Percentiles rank a stretch among this genome's conserved stretches.
Evolutionary conservation across 495 filamentous ascomycete species (phyloP).

Genomic region (Hypoxylon lenormandii): DNA sequence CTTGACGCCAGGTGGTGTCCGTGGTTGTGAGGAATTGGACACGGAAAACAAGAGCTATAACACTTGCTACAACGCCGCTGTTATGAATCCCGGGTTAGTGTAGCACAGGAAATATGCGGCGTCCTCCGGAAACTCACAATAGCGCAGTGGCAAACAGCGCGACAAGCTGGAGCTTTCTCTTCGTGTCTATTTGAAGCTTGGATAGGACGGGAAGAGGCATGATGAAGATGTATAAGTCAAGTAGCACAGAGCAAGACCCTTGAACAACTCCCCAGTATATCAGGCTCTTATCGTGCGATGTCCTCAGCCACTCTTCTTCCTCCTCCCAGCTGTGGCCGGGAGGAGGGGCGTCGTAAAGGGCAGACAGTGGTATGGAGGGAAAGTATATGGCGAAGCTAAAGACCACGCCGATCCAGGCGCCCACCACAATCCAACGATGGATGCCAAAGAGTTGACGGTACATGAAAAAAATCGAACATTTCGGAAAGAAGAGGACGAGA

Average conservation of each 20-base stretch:
- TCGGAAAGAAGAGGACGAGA: slow-evolving; percentile 30
- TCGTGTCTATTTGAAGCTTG: neutral
- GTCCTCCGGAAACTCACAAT: no score
- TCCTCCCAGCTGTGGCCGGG: no score
- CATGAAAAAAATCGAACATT: slow-evolving; percentile 32
- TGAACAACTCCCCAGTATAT: no score
- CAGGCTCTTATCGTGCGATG: no score
- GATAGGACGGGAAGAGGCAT: slow-evolving; percentile 24
- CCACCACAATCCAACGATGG: neutral
- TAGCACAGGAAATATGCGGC: no score
- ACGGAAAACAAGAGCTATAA: slow-evolving; percentile 16
- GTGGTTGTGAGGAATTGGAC: slow-evolving; percentile 11
- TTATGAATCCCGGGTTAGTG: no score
- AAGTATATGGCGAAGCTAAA: slow-evolving; percentile 23
- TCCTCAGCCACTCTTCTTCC: no score
- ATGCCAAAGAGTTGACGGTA: slow-evolving; percentile 26
- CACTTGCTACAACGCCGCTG: slow-evolving; percentile 21
- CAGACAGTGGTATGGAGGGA: no score
- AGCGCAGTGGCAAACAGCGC: slow-evolving; percentile 21
- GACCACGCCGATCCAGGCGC: slow-evolving; percentile 19
- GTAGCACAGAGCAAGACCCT: no score
- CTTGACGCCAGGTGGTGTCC: no score
- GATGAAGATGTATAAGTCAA: slow-evolving; percentile 38
- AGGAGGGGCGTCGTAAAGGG: no score
- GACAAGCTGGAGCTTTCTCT: neutral